These are phyloP conservation scores for Hypoxylon sp. DNA, from an alignment of 2,329 filamentous ascomycete species.

Conservation along the genomic window DNA sequence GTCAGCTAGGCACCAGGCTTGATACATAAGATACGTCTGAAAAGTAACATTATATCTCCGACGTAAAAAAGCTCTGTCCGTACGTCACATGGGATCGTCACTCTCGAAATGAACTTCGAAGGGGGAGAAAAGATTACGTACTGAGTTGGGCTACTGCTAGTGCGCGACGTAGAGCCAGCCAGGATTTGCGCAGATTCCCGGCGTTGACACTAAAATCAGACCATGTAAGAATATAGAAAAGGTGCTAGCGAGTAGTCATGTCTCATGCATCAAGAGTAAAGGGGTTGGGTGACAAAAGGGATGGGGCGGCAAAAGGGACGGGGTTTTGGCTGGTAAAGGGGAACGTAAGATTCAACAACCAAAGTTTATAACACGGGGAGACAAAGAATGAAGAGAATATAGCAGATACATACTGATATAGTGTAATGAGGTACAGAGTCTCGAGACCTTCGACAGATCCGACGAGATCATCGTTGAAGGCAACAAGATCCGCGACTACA, in stretches of 20 bases:
- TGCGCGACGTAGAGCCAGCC: constrained; percentile 63
- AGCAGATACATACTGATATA: constrained; percentile 55
- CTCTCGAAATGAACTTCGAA: background rate
- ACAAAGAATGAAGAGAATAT: background rate
- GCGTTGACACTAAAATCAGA: constrained; percentile 54
- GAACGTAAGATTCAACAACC: background rate
- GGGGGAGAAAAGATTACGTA: background rate
- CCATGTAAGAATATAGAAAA: too few relatives aligned
- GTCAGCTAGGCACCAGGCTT: background rate
- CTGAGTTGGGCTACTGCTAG: constrained; percentile 63
- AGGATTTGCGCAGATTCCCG: constrained; percentile 66
- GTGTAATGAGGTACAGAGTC: constrained; percentile 60
- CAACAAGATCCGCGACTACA: constrained; percentile 55
- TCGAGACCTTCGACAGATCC: constrained; percentile 65
- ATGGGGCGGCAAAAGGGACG: too few relatives aligned
- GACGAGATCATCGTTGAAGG: constrained; percentile 63
- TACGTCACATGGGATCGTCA: background rate
- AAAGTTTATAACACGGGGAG: background rate
- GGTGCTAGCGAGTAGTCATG: background rate
- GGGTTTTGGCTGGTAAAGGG: too few relatives aligned
- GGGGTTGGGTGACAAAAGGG: too few relatives aligned
- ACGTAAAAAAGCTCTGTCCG: background rate
- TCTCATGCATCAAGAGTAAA: background rate
- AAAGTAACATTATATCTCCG: background rate
- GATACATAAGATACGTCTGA: background rate